Conservation (phyloP, 108 stramenopile genomes). For the Cyclotella kingstonii region DNA sequence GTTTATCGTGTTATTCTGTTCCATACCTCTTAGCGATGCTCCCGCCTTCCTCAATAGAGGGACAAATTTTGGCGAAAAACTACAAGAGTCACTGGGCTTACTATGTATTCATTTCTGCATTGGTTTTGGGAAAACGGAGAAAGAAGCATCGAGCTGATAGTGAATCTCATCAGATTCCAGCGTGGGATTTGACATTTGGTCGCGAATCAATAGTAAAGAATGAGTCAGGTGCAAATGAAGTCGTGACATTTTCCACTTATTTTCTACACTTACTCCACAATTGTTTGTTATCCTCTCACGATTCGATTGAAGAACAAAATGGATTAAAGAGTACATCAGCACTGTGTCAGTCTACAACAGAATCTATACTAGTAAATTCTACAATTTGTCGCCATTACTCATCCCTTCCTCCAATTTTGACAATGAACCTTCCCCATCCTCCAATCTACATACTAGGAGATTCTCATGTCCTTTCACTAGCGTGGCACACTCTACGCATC, state of each 20-base stretch:
- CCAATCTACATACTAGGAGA: slow-evolving; percentile 55
- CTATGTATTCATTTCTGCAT: slow-evolving; percentile 43
- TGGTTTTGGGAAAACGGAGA: slow-evolving; percentile 54
- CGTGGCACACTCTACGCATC: slow-evolving; percentile 57
- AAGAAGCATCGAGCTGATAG: slow-evolving; percentile 27
- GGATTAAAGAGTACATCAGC: too few relatives aligned
- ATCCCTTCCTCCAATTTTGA: background rate
- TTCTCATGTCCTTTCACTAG: slow-evolving; percentile 58
- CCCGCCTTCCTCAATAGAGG: slow-evolving; percentile 25
- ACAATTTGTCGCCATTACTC: background rate
- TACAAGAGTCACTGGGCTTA: slow-evolving; percentile 62
- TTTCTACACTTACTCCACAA: too few relatives aligned
- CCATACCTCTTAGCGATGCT: slow-evolving; percentile 25
- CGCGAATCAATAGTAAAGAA: background rate
- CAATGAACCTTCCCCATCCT: slow-evolving; percentile 9
- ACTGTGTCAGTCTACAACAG: background rate
- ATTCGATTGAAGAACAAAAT: too few relatives aligned
- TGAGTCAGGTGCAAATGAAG: too few relatives aligned
- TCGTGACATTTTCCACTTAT: too few relatives aligned
- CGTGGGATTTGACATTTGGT: slow-evolving; percentile 47
- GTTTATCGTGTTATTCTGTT: slow-evolving; percentile 35
- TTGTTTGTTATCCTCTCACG: too few relatives aligned
- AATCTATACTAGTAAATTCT: background rate
- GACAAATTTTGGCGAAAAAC: slow-evolving; percentile 22
- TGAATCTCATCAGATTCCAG: slow-evolving; percentile 32